phyloP scores from a whole-genome alignment of 2,329 filamentous ascomycete genomes.

The Harringtonia aguacate region DNA sequence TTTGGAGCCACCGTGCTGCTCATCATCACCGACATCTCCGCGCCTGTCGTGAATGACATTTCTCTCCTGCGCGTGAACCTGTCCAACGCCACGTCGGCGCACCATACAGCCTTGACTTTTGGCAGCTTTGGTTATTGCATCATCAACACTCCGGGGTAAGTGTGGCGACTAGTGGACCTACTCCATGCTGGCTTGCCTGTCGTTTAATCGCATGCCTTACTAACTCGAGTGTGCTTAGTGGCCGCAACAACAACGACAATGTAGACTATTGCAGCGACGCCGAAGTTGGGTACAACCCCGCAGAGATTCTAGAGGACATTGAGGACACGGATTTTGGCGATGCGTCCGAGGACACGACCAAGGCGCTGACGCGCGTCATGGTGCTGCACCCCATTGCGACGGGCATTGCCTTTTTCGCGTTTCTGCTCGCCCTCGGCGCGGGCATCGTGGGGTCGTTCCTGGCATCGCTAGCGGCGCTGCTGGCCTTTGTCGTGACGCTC shows the following conservation, averaged over 20 bases:
- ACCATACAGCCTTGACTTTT: slow-evolving; percentile 32
- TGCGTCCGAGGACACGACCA: slow-evolving; percentile 23
- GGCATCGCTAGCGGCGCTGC: slow-evolving; percentile 35
- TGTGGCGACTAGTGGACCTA: no score
- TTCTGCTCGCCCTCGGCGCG: slow-evolving; percentile 41
- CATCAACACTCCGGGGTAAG: slow-evolving; percentile 11
- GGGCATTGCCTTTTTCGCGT: slow-evolving; percentile 46
- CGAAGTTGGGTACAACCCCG: slow-evolving; percentile 46
- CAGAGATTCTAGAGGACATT: slow-evolving; percentile 26
- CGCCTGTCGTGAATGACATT: slow-evolving; percentile 46
- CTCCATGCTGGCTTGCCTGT: neutral
- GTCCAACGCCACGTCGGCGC: slow-evolving; percentile 20
- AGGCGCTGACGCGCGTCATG: slow-evolving; percentile 43
- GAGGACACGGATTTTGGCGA: neutral
- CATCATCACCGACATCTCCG: slow-evolving; percentile 45
- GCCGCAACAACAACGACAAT: slow-evolving; percentile 16
- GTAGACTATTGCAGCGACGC: slow-evolving; percentile 35
- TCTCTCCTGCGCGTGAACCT: slow-evolving; percentile 42
- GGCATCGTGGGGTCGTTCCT: slow-evolving; percentile 40
- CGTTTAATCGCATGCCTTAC: no score
- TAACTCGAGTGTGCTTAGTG: no score
- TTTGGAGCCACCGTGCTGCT: slow-evolving; percentile 44
- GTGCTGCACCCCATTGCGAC: slow-evolving; percentile 51
- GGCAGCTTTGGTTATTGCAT: slow-evolving; percentile 52
- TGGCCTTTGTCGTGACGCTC: slow-evolving; percentile 37